Base-by-base conservation (phyloP, 352 stramenopile species). In the Aphanomyces invadans region DNA sequence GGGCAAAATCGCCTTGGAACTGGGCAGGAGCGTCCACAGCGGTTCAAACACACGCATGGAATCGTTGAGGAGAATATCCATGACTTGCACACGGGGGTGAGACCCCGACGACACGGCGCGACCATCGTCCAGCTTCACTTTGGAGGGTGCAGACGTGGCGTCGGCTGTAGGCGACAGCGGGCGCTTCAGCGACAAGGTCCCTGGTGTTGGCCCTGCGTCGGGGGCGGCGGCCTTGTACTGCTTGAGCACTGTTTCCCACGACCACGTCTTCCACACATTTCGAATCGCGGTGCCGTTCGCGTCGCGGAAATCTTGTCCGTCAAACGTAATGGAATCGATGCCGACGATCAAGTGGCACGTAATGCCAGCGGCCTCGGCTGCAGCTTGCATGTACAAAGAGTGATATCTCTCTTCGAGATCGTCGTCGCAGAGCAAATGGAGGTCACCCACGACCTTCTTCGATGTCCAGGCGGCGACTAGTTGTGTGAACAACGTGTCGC, bases 191-290 rank as follows among this genome's bases (percentile, higher is more conserved):
- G 36, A 42, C 7, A 15, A 7, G 36, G 36, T 15, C 36, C 15
- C 36, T 7, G 7, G 36, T 7, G 36, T 42, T 11, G 36, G 23
- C 55, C n/a, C 2, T 7, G 3, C 32, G 42, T 12, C 36, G 36
- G n/a, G 10, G 12, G 38, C 31, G 42, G n/a, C 4, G 0, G 5
- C 36, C 31, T 66, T 44, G 44, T 44, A 66, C 46, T 66, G 59
- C 11, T 44, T 29, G 33, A 66, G 45, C 23, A 66, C 59, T 17
- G 59, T 66, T 17, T 66, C 28, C 59, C 59, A 66, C 17, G 59
- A 44, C 59, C 59, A 66, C n/a, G 59, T 66, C 46, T 66, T 66
- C 59, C 59, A 66, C 21, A 66, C 59, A 29, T 66, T 66, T 23
- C 39, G 59, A 12, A 66, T 66, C 15, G 12, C 26, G 9, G 15